Percentiles rank a stretch among this genome's conserved stretches.
Conservation (phyloP, 2,329 filamentous ascomycete species). For the Talaromyces funiculosus region DNA sequence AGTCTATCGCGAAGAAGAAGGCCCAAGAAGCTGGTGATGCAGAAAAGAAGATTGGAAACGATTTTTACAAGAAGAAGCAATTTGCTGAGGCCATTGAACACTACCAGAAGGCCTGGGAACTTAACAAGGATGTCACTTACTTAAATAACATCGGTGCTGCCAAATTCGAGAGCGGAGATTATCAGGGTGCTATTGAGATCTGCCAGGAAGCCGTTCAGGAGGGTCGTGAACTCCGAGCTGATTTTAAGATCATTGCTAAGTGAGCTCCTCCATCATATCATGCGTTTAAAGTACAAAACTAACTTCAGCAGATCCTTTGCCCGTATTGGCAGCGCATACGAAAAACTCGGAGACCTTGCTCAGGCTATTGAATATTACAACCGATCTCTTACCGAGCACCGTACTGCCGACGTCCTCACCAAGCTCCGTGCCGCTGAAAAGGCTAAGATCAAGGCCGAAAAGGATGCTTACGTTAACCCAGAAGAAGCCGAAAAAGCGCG, state of each 20-base stretch:
- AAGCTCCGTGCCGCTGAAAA: constrained; percentile 92
- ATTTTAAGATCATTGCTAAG: constrained; percentile 98
- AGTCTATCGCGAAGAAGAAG: constrained; percentile 75
- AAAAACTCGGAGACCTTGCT: constrained; percentile 75
- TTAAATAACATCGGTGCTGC: constrained; percentile 93
- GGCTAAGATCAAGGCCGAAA: constrained; percentile 69
- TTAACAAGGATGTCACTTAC: constrained; percentile 94
- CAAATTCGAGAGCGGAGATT: constrained; percentile 94
- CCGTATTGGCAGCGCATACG: constrained; percentile 87
- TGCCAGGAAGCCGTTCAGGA: constrained; percentile 87
- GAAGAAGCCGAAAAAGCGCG: constrained; percentile 92
- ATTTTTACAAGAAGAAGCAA: constrained; percentile 96
- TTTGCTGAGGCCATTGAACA: constrained; percentile 93
- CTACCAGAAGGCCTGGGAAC: constrained; percentile 91
- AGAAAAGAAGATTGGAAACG: constrained; percentile 89
- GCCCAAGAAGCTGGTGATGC: constrained; percentile 89
- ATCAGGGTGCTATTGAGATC: constrained; percentile 74
- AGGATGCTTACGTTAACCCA: constrained; percentile 78
- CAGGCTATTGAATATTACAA: constrained; percentile 86
- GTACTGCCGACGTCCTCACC: constrained; percentile 84
- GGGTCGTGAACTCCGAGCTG: constrained; percentile 80
- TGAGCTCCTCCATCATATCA: constrained; percentile 31
- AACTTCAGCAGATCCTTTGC: constrained; percentile 61
- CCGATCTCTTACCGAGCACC: constrained; percentile 91
- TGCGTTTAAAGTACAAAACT: background rate